phyloP scores from a whole-genome alignment of 2,329 filamentous ascomycete species.

The Domatiomyces catenatus region DNA sequence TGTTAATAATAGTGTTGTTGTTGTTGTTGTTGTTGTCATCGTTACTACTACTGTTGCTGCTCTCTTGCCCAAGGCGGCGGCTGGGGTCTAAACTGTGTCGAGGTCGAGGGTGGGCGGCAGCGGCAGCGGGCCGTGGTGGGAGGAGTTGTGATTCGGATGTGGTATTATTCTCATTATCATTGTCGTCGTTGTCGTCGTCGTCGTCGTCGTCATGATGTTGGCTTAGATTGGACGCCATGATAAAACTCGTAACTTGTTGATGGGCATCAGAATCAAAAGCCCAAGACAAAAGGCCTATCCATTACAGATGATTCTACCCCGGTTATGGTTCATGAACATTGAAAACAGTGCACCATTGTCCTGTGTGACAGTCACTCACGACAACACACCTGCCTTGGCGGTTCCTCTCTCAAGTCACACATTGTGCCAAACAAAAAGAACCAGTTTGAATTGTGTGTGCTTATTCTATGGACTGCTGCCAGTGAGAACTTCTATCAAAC shows the following conservation, averaged over 20 bases:
- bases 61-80: not conserved
- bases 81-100: not conserved
- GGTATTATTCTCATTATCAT: not conserved
- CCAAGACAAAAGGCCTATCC: too few relatives aligned
- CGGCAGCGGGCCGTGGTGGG: too few relatives aligned
- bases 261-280: too few relatives aligned
- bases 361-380: too few relatives aligned
- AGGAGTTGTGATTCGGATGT: conserved; percentile 1
- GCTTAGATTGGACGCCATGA: not conserved
- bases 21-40: not conserved
- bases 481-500: not conserved
- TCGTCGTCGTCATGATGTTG: not conserved
- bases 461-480: not conserved
- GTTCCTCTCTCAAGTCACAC: too few relatives aligned
- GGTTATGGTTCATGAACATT: too few relatives aligned
- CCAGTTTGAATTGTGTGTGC: not conserved
- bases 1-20: too few relatives aligned
- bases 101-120: too few relatives aligned
- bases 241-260: not conserved
- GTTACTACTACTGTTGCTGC: not conserved
- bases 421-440: too few relatives aligned
- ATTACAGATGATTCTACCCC: too few relatives aligned
- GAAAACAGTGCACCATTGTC: too few relatives aligned
- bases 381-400: too few relatives aligned
- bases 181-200: not conserved